Evolutionary conservation across 2,329 filamentous ascomycete species (phyloP), one percentile per base, ranked within the genome.

Genomic region (Ophiocordyceps sinensis): DNA sequence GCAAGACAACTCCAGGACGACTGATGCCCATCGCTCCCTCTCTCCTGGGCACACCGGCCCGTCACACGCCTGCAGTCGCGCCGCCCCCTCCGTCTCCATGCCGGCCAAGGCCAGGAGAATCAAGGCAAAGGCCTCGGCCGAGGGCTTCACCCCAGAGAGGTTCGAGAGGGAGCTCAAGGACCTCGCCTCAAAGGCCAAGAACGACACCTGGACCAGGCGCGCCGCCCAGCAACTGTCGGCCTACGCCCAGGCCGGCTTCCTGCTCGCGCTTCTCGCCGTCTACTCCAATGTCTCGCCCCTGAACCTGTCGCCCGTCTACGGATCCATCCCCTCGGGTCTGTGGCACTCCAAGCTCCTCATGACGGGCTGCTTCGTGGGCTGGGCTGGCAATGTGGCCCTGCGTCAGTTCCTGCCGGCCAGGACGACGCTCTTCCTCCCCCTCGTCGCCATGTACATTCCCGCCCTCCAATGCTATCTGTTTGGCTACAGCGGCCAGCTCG

Each of bases 231-330:
- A 72, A 46, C 48, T 51, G 28, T 47, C 57, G 38, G 48, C 68
- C 44, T 70, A 70, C 45, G 50, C 59, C 29, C 47, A 50, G 45
- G 49, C 51, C 10, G 36, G 50, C 26, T 36, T 55, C 28, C 48
- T 64, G 15, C 48, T 65, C 11, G 44, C 41, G 30, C 47, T 64
- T 28, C 49, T 62, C 36, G 83, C 79, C 36, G 56, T 79, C 35
- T 77, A 73, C 45, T 79, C 82, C 37, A 77, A 79, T 46, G 73
- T 82, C 43, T 89, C 84, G 1, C 77, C 85, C 55, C 68, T 87
- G 46, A 79, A 75, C 32, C 68, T 96, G 29, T 84, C 86, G 17
- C 91, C 91, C 2, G 82, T 93, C 11, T 96, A 93, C 60, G 91
- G 91, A 40, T 78, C 80, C 14, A 84, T 94, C 31, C 84, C 89